phyloP scores from a whole-genome alignment of 352 stramenopile species.

The Globisporangium echinulatum region DNA sequence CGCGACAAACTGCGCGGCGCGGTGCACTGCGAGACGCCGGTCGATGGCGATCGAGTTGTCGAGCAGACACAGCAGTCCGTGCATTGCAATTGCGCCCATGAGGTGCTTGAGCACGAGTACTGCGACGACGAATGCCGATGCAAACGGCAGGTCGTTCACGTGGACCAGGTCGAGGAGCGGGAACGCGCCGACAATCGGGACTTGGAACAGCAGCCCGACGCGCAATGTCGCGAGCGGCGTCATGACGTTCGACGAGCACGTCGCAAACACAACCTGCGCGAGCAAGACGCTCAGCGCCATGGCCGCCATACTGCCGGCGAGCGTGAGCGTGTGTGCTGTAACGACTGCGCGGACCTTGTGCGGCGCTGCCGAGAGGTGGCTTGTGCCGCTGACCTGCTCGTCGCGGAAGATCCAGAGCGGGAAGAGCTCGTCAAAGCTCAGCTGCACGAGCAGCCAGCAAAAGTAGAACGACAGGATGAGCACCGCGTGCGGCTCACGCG shows the following conservation, averaged over 20 bases:
- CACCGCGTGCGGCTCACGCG: slow-evolving; percentile 53
- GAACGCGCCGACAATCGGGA: slow-evolving; percentile 60
- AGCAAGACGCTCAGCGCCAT: slow-evolving; percentile 46
- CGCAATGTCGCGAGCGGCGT: slow-evolving; percentile 70
- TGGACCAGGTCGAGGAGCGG: slow-evolving; percentile 71
- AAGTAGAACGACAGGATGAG: slow-evolving; percentile 65
- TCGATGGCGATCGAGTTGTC: slow-evolving; percentile 80
- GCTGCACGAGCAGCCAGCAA: slow-evolving; percentile 62
- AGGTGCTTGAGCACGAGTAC: slow-evolving; percentile 63
- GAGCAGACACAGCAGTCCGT: slow-evolving; percentile 58
- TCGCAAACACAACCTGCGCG: slow-evolving; percentile 39
- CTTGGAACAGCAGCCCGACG: slow-evolving; percentile 69
- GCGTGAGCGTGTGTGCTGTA: slow-evolving; percentile 51
- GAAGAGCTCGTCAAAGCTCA: slow-evolving; percentile 76
- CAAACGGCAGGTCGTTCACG: slow-evolving; percentile 52
- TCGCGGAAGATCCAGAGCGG: slow-evolving; percentile 79
- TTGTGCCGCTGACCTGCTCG: slow-evolving; percentile 11
- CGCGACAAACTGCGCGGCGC: slow-evolving; percentile 48
- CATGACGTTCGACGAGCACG: slow-evolving; percentile 64
- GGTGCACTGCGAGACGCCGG: slow-evolving; percentile 60
- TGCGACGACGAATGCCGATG: slow-evolving; percentile 48
- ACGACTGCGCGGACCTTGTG: slow-evolving; percentile 31
- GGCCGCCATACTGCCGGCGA: slow-evolving; percentile 43
- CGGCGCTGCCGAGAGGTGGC: slow-evolving; percentile 10
- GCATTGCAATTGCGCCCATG: slow-evolving; percentile 46